Conservation (phyloP, 2,329 filamentous ascomycete genomes). For the Neopestalotiopsis clavispora region DNA sequence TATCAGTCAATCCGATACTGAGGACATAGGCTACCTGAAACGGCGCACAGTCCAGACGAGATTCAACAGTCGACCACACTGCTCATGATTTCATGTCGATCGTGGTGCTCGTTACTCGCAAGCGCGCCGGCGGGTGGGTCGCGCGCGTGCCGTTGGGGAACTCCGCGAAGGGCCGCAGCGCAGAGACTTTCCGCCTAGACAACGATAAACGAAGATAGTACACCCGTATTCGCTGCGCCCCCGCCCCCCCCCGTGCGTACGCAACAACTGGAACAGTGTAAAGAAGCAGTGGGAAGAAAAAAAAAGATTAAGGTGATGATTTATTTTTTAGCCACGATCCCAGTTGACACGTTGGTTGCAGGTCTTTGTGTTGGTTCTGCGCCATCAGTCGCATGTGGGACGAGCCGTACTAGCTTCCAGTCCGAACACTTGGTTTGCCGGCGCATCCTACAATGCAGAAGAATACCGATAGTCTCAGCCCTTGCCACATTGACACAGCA, state of each 20-base stretch:
- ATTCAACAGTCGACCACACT: slow-evolving; percentile 18
- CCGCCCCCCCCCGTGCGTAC: slow-evolving; percentile 15
- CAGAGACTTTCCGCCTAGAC: slow-evolving; percentile 18
- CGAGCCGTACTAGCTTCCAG: slow-evolving; percentile 11
- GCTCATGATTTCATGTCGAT: slow-evolving; percentile 28
- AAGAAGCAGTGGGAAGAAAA: neutral
- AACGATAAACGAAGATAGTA: slow-evolving; percentile 20
- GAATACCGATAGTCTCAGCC: neutral
- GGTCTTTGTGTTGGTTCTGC: neutral
- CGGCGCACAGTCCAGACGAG: slow-evolving; percentile 23
- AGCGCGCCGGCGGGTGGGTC: slow-evolving; percentile 26
- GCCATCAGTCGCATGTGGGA: slow-evolving; percentile 6
- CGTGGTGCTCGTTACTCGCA: slow-evolving; percentile 23
- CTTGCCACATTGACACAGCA: neutral
- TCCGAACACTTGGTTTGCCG: slow-evolving; percentile 19
- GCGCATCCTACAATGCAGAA: slow-evolving; percentile 2
- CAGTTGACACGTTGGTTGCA: neutral
- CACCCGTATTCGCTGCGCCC: slow-evolving; percentile 13
- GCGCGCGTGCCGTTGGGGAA: slow-evolving; percentile 39
- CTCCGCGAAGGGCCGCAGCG: slow-evolving; percentile 34
- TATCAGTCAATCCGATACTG: slow-evolving; percentile 23
- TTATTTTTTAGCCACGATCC: slow-evolving; percentile 16
- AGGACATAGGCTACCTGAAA: slow-evolving; percentile 24
- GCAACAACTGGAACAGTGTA: neutral
- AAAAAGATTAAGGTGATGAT: slow-evolving; percentile 18